Conservation (phyloP, 2,329 filamentous ascomycete species). For the Fusarium verticillioides region DNA sequence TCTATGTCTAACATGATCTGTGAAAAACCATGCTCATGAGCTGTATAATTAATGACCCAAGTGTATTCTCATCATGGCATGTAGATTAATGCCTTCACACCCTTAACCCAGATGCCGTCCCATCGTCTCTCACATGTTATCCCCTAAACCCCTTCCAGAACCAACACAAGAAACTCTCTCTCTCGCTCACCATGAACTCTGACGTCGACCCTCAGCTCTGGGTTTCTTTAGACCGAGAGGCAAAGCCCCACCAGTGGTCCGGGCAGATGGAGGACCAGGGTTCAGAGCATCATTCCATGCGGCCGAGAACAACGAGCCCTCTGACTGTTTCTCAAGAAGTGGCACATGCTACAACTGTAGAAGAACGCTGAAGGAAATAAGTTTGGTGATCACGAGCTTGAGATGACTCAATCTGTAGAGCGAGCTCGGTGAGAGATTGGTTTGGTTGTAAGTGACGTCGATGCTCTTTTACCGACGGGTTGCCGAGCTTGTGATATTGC, state of each 20-base stretch:
- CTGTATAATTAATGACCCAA: not conserved
- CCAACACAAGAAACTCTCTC: not conserved
- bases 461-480: slow-evolving; percentile 56
- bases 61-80: not conserved
- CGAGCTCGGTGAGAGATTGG: slow-evolving; percentile 18
- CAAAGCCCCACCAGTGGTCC: slow-evolving; percentile 35
- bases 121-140: slow-evolving; percentile 22
- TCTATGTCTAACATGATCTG: no score
- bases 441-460: slow-evolving; percentile 40
- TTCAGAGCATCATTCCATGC: slow-evolving; percentile 40
- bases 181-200: slow-evolving; percentile 8
- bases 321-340: not conserved
- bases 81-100: slow-evolving; percentile 12
- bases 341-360: not conserved
- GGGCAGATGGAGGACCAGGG: slow-evolving; percentile 45
- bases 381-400: slow-evolving; percentile 16
- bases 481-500: slow-evolving; percentile 70
- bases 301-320: slow-evolving; percentile 26
- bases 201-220: slow-evolving; percentile 32
- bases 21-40: not conserved
- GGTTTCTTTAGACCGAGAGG: slow-evolving; percentile 1
- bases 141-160: not conserved
- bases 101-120: not conserved
- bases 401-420: slow-evolving; percentile 6
- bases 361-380: not conserved